Conservation (phyloP, 1,284 basidiomycete species). For the Rhodotorula sp. region DNA sequence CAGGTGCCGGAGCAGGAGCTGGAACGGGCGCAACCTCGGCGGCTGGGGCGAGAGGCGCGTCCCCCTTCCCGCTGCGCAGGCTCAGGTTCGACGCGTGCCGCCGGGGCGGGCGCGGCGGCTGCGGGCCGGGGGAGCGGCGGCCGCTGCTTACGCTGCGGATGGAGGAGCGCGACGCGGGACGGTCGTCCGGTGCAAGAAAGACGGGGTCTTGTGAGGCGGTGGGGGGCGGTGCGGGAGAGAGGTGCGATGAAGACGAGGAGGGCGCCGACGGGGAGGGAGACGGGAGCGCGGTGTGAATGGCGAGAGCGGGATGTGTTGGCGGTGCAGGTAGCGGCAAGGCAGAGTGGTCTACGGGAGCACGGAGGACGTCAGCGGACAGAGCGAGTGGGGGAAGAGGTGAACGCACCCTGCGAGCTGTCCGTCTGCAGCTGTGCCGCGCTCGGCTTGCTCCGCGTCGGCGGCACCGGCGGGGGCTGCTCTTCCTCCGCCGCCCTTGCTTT, state of each 20-base stretch:
- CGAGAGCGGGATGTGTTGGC: background rate
- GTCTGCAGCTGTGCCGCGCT: background rate
- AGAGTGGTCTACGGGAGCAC: background rate
- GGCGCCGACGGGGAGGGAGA: too few species aligned
- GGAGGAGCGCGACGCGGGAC: constrained; percentile 15
- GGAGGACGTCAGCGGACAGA: background rate
- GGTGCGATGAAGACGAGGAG: background rate
- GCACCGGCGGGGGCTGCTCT: background rate
- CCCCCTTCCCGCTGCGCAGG: background rate
- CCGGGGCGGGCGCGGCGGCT: constrained; percentile 14
- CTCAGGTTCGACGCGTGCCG: constrained; percentile 5
- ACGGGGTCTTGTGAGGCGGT: background rate
- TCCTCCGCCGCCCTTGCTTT: background rate
- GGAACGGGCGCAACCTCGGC: background rate
- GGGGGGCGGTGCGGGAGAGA: background rate
- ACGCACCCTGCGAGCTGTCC: background rate
- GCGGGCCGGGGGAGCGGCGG: background rate
- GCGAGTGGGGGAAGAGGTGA: background rate
- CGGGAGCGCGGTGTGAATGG: too few species aligned
- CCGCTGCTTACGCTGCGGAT: background rate
- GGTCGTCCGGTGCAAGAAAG: background rate
- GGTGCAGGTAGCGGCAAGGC: background rate
- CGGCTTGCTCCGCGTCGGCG: background rate
- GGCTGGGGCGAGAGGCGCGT: background rate
- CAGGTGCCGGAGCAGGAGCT: too few species aligned